Evolutionary conservation across 2,329 filamentous ascomycete species (phyloP).

Genomic region (Metarhizium sp.): DNA sequence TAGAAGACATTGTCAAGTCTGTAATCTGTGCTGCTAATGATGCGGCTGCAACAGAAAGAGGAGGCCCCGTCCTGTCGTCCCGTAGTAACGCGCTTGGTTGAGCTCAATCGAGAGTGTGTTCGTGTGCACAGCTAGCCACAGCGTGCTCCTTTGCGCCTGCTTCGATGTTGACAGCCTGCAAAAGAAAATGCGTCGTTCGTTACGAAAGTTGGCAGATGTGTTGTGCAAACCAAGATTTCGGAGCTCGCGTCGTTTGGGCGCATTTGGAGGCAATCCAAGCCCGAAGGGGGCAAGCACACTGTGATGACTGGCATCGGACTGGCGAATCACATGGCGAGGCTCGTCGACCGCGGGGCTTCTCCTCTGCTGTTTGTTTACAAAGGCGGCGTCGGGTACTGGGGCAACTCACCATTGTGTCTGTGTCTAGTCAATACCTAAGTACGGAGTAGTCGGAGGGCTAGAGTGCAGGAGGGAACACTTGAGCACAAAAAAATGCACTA

Average conservation of each 20-base stretch:
- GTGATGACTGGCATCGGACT: not conserved
- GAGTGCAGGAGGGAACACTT: not conserved
- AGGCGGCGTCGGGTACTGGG: slow-evolving; percentile 4
- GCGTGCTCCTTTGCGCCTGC: not conserved
- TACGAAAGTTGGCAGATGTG: not conserved
- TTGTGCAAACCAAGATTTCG: not conserved
- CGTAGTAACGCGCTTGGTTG: not conserved
- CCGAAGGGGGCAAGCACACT: not conserved
- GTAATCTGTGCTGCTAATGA: slow-evolving; percentile 2
- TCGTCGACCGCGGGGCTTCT: slow-evolving; percentile 5
- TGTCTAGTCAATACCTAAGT: too few species aligned
- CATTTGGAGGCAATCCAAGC: not conserved
- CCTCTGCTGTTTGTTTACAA: slow-evolving; percentile 7
- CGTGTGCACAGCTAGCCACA: not conserved
- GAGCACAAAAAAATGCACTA: not conserved
- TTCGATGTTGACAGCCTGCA: not conserved
- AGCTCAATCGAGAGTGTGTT: not conserved
- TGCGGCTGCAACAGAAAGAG: not conserved
- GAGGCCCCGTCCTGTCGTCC: not conserved
- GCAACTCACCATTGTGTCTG: slow-evolving; percentile 7
- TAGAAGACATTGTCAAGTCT: slow-evolving; percentile 36
- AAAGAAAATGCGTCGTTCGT: not conserved
- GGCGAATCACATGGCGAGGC: slow-evolving; percentile 7
- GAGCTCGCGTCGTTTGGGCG: not conserved
- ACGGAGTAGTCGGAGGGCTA: too few species aligned